Evolutionary conservation across 148 eudicot genomes (phyloP), one percentile per base, ranked within the genome.

Genomic region (Rhododendron kiyosumense): DNA sequence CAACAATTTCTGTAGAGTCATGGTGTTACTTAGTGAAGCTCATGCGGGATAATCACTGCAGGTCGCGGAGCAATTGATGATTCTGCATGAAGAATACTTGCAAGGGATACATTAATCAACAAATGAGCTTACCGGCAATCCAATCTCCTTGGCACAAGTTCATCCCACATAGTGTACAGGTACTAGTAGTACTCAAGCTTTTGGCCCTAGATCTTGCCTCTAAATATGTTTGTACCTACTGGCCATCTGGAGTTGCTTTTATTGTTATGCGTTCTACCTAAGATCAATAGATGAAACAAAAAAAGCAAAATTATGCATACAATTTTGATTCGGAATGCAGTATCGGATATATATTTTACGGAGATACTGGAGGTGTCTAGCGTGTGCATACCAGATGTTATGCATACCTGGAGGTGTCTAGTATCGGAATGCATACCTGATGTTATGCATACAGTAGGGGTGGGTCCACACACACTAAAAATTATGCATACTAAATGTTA

Each of bases 11-110:
- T 32, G 20, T 36, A 34, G 8, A 36, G 45, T 34, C 20, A 14
- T 17, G 22, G 41, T 73, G 45, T 74, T 28, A 6, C 4, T 46
- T 61, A 30, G 17, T 24, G 49, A 41, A 32, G 48, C 36, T 28
- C 15, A 79, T 48, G 57, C 28, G 7, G 28, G 67, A 14, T 65
- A 34, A 18, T 82, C 61, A 51, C 86, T 69, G 41, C 81, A 73
- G 85, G 83, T 88, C 22, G 83, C 82, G 17, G 84, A 28, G 78
- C 88, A 90, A 49, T 83, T 92, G 84, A 81, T 90, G 87, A 86
- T 63, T 49, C 41, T 91, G 86, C 90, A 91, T 78, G 94, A 91
- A 86, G 91, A 89, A n/a, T 91, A 84, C 84, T 83, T 86, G 79
- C 89, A 87, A 38, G 89, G 88, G 59, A 69, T 67, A 65, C 82